phyloP scores from a whole-genome alignment of 805 yeast genomes.

The Saturnispora halmiae region DNA sequence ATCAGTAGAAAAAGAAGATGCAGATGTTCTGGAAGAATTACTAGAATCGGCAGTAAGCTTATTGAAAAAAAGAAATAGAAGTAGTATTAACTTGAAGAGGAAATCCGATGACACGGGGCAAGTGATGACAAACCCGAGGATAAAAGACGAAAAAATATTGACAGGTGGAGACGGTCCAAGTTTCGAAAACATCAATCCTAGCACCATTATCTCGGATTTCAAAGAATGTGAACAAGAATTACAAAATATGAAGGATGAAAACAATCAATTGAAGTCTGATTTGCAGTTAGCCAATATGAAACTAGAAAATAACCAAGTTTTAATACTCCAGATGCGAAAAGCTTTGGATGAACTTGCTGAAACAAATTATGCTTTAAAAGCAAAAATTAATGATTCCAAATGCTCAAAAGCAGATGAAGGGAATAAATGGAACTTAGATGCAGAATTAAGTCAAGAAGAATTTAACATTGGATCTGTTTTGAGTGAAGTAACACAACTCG shows the following conservation, averaged over 20 bases:
- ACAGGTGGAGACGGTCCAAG: background rate
- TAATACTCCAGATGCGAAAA: background rate
- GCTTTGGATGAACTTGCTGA: background rate
- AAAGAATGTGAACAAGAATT: background rate
- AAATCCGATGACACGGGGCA: background rate
- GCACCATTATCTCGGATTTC: slow-evolving; percentile 1
- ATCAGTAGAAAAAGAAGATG: no score
- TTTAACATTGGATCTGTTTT: background rate
- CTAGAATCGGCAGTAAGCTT: no score
- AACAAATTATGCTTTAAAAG: slow-evolving; percentile 1
- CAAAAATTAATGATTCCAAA: background rate
- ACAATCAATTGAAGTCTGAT: slow-evolving; percentile 3
- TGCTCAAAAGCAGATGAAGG: background rate
- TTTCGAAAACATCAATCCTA: slow-evolving; percentile 5
- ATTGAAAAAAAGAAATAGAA: no score
- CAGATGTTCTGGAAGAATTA: no score
- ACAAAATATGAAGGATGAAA: slow-evolving; percentile 2
- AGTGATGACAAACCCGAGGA: background rate
- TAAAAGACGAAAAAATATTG: background rate
- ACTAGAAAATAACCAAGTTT: background rate
- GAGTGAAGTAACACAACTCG: slow-evolving; percentile 5
- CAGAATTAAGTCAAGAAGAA: background rate
- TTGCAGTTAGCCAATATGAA: background rate
- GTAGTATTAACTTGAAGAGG: background rate
- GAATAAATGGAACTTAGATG: background rate